Evolutionary conservation across 2,329 filamentous ascomycete genomes (phyloP), one percentile per base, ranked within the genome.

Genomic region (Rugonectria rugulosa): DNA sequence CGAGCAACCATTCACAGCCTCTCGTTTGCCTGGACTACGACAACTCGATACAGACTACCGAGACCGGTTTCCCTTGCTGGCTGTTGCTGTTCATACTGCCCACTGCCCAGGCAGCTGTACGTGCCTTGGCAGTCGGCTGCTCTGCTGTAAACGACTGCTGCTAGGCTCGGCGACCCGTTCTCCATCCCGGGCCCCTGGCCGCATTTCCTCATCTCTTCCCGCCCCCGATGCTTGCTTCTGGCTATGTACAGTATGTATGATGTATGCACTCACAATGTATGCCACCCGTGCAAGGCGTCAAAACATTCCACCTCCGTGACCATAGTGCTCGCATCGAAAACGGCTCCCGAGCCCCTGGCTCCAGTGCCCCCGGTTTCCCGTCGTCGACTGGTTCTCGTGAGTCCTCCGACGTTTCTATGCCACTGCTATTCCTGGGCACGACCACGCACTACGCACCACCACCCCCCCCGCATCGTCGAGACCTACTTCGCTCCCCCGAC

Each of bases 1-100:
- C 67, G 46, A n/a, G n/a, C 53, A 54, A 45, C 64, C 63, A 63
- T 63, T 58, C 58, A 64, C 43, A 40, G 46, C 38, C 29, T 41
- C 17, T 31, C 52, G 31, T 45, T 49, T 34, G 15, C 52, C 45
- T n/a, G n/a, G n/a, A 55, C 52, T n/a, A 42, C 52, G 42, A 53
- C n/a, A n/a, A n/a, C n/a, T n/a, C n/a, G n/a, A n/a, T n/a, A n/a
- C n/a, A n/a, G n/a, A n/a, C n/a, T 29, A 29, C 26, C 26, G 12
- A 12, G 12, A 11, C 29, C 29, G n/a, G 10, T 32, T 32, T n/a
- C n/a, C 29, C 12, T 32, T 49, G 27, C 21, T 47, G 36, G 37
- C 52, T 47, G 44, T 56, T 56, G 57, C 56, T 60, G 50, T 60
- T 62, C 50, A 50, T 45, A 12, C 14, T 36, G 27, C 45, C 7